phyloP scores from a whole-genome alignment of 495 filamentous ascomycete genomes.

The Hypoxylon lienhwacheense region DNA sequence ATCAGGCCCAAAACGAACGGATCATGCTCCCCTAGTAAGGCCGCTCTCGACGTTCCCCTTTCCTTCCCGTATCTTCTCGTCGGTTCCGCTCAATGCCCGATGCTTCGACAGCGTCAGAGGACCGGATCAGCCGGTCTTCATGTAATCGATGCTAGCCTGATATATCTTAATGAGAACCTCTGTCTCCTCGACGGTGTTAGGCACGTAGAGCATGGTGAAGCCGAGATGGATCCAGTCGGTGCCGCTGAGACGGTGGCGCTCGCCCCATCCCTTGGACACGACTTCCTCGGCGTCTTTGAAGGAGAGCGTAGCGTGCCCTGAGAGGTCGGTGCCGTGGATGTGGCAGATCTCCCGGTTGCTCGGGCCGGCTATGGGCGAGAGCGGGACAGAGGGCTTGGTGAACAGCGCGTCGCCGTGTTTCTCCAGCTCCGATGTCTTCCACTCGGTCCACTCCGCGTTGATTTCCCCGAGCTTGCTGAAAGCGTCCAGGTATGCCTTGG shows the following conservation, averaged over 20 bases:
- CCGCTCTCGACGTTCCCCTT: too few species aligned
- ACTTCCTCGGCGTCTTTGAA: slow-evolving; percentile 75
- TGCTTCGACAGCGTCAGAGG: background rate
- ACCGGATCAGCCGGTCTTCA: slow-evolving; percentile 17
- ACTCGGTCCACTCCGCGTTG: slow-evolving; percentile 51
- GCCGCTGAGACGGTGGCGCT: slow-evolving; percentile 75
- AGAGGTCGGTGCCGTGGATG: slow-evolving; percentile 70
- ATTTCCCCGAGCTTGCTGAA: slow-evolving; percentile 51
- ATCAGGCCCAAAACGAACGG: too few species aligned
- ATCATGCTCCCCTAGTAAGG: too few species aligned
- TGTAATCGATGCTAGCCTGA: slow-evolving; percentile 26
- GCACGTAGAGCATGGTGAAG: slow-evolving; percentile 29
- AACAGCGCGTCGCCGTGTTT: slow-evolving; percentile 76
- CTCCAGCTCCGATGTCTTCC: slow-evolving; percentile 68
- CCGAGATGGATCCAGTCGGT: slow-evolving; percentile 42
- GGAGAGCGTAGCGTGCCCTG: slow-evolving; percentile 72
- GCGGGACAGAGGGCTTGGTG: slow-evolving; percentile 38
- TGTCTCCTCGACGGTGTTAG: slow-evolving; percentile 23
- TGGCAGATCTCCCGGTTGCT: slow-evolving; percentile 75
- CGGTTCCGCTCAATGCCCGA: background rate
- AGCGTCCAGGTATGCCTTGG: slow-evolving; percentile 38
- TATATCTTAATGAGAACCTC: slow-evolving; percentile 11
- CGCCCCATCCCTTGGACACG: slow-evolving; percentile 81
- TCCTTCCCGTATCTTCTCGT: background rate
- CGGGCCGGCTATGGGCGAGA: slow-evolving; percentile 56